Conservation (phyloP, 768 basidiomycete genomes). For the Lyophyllum decastes region DNA sequence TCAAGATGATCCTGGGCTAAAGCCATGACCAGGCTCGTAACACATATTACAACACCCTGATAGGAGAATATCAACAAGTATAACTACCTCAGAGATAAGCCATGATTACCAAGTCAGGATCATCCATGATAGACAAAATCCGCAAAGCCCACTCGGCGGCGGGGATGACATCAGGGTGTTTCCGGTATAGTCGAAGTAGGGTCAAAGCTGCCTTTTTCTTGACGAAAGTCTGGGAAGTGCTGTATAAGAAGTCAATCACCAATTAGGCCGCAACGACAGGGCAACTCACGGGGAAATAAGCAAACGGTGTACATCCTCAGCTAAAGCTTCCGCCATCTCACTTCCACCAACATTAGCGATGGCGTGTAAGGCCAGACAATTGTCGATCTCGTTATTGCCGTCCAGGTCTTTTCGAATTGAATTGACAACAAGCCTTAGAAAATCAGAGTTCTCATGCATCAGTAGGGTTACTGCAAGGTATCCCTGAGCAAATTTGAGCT, state of each 20-base stretch:
- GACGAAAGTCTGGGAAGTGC: slow-evolving; percentile 93
- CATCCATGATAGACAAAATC: slow-evolving; percentile 95
- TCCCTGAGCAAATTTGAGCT: slow-evolving; percentile 55
- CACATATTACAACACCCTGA: slow-evolving; percentile 93
- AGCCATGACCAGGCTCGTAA: slow-evolving; percentile 91
- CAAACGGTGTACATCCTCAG: slow-evolving; percentile 90
- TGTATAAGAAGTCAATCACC: slow-evolving; percentile 31
- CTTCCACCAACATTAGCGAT: slow-evolving; percentile 98
- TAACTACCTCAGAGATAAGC: slow-evolving; percentile 7
- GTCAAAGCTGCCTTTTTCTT: slow-evolving; percentile 99
- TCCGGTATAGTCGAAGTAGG: slow-evolving; percentile 88
- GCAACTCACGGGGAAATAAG: slow-evolving; percentile 86
- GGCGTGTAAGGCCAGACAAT: slow-evolving; percentile 95
- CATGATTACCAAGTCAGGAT: slow-evolving; percentile 70
- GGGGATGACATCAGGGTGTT: slow-evolving; percentile 93
- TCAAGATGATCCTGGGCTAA: slow-evolving; percentile 93
- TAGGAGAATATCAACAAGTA: slow-evolving; percentile 1
- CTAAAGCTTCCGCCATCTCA: slow-evolving; percentile 97
- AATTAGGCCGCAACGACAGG: not conserved
- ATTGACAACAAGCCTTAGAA: slow-evolving; percentile 95
- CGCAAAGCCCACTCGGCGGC: slow-evolving; percentile 95
- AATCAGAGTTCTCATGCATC: slow-evolving; percentile 99
- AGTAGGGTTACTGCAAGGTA: slow-evolving; percentile 96
- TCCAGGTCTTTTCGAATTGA: slow-evolving; percentile 98
- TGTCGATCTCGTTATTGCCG: slow-evolving; percentile 91